Conservation (phyloP, 495 filamentous ascomycete species). For the Cercophora samala region DNA sequence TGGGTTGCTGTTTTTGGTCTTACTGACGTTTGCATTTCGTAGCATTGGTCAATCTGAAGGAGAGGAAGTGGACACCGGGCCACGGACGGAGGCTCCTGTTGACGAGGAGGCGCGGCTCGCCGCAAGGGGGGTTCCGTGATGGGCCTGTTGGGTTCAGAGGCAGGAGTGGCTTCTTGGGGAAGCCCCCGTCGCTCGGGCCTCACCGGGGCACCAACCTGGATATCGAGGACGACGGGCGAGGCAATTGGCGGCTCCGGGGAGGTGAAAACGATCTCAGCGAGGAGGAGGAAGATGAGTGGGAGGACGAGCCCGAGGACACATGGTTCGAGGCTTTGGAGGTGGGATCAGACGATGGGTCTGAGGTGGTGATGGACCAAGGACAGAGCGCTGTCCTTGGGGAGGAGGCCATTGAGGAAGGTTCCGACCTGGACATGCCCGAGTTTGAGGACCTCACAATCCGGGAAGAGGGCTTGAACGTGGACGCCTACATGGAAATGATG, state of each 20-base stretch:
- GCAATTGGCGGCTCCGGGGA: neutral
- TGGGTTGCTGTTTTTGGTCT: too few species aligned
- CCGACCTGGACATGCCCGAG: neutral
- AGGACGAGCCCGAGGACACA: neutral
- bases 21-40: too few species aligned
- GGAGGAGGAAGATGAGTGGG: neutral
- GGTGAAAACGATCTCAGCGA: neutral
- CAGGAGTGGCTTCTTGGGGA: too few species aligned
- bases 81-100: too few species aligned
- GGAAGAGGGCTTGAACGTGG: neutral
- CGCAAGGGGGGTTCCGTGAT: too few species aligned
- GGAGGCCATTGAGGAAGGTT: neutral
- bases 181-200: too few species aligned
- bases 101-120: too few species aligned
- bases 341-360: neutral
- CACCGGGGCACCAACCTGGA: too few species aligned
- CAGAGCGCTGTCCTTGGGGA: neutral
- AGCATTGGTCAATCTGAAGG: too few species aligned
- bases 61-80: too few species aligned
- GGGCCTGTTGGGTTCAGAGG: too few species aligned
- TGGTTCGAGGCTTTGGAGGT: neutral
- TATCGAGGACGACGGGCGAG: too few species aligned
- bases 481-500: neutral
- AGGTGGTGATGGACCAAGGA: neutral
- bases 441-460: neutral